Conservation (phyloP, 371 early-diverging fungal species). For the Batkoa obscura region DNA sequence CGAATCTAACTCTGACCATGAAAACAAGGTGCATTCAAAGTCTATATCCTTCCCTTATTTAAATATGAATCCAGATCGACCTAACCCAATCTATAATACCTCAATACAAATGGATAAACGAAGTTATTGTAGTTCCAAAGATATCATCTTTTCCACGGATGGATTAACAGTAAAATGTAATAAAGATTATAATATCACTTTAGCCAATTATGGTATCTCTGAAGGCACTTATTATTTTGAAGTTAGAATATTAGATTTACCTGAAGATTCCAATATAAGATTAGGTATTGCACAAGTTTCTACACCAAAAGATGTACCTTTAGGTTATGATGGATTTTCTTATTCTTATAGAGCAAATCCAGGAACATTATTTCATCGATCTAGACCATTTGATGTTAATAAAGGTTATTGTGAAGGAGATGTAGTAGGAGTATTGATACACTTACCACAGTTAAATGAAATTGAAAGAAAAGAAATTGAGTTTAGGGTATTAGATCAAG, state of each 20-base stretch:
- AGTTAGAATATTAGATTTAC: background rate
- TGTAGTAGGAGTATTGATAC: constrained; percentile 1
- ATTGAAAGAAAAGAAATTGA: background rate
- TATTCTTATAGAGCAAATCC: constrained; percentile 1
- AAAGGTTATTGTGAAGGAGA: background rate
- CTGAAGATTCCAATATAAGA: background rate
- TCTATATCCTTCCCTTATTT: too few species aligned
- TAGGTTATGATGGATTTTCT: constrained; percentile 5
- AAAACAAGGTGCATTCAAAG: too few species aligned
- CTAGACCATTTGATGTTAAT: background rate
- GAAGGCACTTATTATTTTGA: constrained; percentile 3
- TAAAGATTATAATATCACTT: background rate
- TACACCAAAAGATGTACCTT: background rate
- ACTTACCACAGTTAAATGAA: background rate
- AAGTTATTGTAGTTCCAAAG: background rate
- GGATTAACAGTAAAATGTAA: background rate
- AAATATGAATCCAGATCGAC: constrained; percentile 5
- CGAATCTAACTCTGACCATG: too few species aligned
- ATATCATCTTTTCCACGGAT: background rate
- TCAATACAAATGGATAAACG: background rate
- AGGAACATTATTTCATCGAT: background rate
- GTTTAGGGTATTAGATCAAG: background rate
- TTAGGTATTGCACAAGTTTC: background rate
- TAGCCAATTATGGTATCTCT: background rate
- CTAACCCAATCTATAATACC: background rate